Percentiles rank a stretch among this genome's conserved stretches.
Evolutionary conservation across 129 eudicot species (phyloP).

Genomic region (Smallanthus sonchifolius): DNA sequence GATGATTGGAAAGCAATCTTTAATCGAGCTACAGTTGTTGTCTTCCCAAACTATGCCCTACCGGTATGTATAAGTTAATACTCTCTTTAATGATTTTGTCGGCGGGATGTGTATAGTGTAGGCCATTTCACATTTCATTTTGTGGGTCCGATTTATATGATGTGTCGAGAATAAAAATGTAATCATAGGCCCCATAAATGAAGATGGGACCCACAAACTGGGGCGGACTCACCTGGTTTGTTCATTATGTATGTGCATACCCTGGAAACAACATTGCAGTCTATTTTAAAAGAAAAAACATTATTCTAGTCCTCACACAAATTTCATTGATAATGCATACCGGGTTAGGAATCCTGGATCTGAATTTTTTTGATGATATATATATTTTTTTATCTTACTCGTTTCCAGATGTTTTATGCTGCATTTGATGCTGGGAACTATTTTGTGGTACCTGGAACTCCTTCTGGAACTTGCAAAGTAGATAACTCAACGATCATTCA

Average conservation of each 20-base stretch:
- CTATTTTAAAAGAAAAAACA: neutral
- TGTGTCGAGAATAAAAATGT: neutral
- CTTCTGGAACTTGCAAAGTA: slow-evolving; percentile 58
- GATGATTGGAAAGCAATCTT: slow-evolving; percentile 65
- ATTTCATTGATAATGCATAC: neutral
- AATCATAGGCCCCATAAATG: slow-evolving; percentile 5
- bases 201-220: slow-evolving; percentile 9
- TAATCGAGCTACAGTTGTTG: slow-evolving; percentile 68
- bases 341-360: neutral
- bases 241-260: neutral
- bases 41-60: slow-evolving; percentile 76
- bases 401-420: slow-evolving; percentile 71
- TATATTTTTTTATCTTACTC: neutral
- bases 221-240: neutral
- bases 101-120: neutral
- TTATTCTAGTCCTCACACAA: neutral
- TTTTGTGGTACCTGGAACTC: slow-evolving; percentile 82
- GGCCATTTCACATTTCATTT: slow-evolving; percentile 8
- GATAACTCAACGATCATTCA: slow-evolving; percentile 26
- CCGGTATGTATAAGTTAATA: slow-evolving; percentile 49
- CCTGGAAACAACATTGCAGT: neutral
- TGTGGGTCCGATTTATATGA: slow-evolving; percentile 12
- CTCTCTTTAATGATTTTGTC: neutral
- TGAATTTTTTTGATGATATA: neutral
- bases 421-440: slow-evolving; percentile 76